Percentiles rank a stretch among this genome's conserved stretches.
Evolutionary conservation across 345 rosid species (phyloP).

Genomic region (Schrenkiella parvula): DNA sequence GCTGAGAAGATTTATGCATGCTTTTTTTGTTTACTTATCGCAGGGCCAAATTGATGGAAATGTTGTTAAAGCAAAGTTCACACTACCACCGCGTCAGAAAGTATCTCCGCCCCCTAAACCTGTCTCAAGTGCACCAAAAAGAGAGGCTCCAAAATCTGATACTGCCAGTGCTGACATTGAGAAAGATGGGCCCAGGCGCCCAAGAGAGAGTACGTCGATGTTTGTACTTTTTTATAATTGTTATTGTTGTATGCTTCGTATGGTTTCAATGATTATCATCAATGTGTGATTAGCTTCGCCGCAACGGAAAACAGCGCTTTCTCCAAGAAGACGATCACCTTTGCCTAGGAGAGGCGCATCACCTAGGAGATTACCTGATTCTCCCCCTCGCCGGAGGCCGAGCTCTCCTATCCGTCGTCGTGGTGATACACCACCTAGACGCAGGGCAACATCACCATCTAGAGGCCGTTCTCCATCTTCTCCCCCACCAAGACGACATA

Average conservation of each 20-base stretch:
- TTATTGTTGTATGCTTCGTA: not conserved
- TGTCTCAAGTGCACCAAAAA: conserved; percentile 51
- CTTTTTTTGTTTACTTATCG: conserved; percentile 33
- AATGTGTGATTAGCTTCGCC: conserved; percentile 55
- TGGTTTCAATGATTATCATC: conserved; percentile 18
- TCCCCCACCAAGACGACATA: conserved; percentile 68
- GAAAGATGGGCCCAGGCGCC: conserved; percentile 68
- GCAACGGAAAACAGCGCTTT: conserved; percentile 48
- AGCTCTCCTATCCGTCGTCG: conserved; percentile 80
- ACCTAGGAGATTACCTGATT: conserved; percentile 68
- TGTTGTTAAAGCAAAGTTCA: conserved; percentile 72
- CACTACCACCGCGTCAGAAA: conserved; percentile 69
- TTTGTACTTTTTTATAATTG: not conserved
- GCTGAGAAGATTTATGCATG: not conserved
- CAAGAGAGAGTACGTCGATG: conserved; percentile 50
- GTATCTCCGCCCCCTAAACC: conserved; percentile 66
- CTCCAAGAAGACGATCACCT: conserved; percentile 88
- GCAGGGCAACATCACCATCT: conserved; percentile 51
- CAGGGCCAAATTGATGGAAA: conserved; percentile 99
- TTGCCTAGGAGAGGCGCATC: conserved; percentile 83
- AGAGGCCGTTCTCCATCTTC: conserved; percentile 80
- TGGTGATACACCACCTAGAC: conserved; percentile 65
- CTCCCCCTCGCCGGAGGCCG: conserved; percentile 67
- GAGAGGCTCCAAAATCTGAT: conserved; percentile 60
- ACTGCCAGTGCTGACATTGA: conserved; percentile 50